These are phyloP conservation scores for Suillus ampliporus DNA, from an alignment of 768 basidiomycete species.

Conservation along the genomic window DNA sequence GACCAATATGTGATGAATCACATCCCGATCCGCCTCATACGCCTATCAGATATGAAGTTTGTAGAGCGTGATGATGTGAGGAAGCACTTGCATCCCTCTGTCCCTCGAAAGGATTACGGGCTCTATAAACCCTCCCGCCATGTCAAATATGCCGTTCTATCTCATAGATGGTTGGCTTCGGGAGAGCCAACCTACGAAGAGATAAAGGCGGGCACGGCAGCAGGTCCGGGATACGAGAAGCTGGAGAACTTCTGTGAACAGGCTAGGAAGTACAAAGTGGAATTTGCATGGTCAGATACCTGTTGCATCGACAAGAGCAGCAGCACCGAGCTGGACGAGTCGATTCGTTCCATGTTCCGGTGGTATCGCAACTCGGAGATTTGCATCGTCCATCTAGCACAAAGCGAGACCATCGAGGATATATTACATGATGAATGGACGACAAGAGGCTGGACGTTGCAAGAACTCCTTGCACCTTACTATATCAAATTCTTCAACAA, in stretches of 20 bases:
- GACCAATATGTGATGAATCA: conserved; percentile 8
- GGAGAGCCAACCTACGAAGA: conserved; percentile 14
- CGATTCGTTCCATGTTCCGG: conserved; percentile 3
- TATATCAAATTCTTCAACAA: neutral
- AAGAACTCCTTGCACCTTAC: neutral
- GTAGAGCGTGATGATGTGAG: neutral
- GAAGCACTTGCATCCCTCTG: neutral
- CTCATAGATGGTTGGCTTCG: conserved; percentile 12
- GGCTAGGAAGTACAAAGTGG: neutral
- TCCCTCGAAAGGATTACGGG: neutral
- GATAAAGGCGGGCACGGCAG: neutral
- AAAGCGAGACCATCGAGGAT: neutral
- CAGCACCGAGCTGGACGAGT: conserved; percentile 1
- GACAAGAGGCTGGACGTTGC: neutral
- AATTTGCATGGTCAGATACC: conserved; percentile 2
- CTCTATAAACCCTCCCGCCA: neutral
- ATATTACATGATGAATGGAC: neutral
- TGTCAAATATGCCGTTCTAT: conserved; percentile 14
- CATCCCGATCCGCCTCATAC: neutral
- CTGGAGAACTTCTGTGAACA: neutral
- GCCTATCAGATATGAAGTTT: neutral
- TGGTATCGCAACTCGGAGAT: neutral
- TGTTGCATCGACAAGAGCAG: conserved; percentile 1
- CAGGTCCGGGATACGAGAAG: conserved; percentile 7
- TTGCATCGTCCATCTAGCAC: neutral